Percentiles rank a stretch among this genome's conserved stretches.
Evolutionary conservation across 768 basidiomycete genomes (phyloP).

Genomic region (Boletellus ananas): DNA sequence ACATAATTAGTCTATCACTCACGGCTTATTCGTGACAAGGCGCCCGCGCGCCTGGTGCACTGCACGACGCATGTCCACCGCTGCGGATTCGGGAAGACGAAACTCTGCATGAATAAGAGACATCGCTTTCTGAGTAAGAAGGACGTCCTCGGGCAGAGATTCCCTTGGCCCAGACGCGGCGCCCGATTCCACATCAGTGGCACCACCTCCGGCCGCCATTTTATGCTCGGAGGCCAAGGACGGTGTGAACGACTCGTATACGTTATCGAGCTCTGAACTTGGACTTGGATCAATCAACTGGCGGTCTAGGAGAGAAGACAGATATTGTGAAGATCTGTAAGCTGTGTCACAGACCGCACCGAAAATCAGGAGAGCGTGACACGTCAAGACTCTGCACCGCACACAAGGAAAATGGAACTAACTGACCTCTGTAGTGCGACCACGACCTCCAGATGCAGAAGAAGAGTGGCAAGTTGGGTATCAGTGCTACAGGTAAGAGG

Average conservation of each 20-base stretch:
- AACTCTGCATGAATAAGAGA: slow-evolving; percentile 48
- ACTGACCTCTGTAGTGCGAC: slow-evolving; percentile 75
- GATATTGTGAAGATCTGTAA: slow-evolving; percentile 66
- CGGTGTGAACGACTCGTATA: slow-evolving; percentile 43
- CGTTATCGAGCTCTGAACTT: slow-evolving; percentile 49
- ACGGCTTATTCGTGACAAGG: slow-evolving; percentile 9
- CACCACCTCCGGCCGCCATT: neutral
- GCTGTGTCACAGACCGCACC: slow-evolving; percentile 36
- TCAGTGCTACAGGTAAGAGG: slow-evolving; percentile 48
- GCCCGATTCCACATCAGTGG: slow-evolving; percentile 1
- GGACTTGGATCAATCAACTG: slow-evolving; percentile 55
- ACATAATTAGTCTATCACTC: slow-evolving; percentile 11
- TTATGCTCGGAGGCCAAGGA: slow-evolving; percentile 14
- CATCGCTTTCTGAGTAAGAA: slow-evolving; percentile 53
- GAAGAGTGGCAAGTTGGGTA: slow-evolving; percentile 84
- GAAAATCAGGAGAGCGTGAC: neutral
- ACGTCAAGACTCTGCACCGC: neutral
- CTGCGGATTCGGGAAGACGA: slow-evolving; percentile 41
- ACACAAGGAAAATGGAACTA: neutral
- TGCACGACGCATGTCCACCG: slow-evolving; percentile 57
- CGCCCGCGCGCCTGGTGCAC: slow-evolving; percentile 52
- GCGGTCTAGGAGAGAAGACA: slow-evolving; percentile 54
- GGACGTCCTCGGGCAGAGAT: slow-evolving; percentile 28
- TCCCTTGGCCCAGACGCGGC: neutral
- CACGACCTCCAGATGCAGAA: slow-evolving; percentile 83